Conservation (phyloP, 176 grass and related monocot genomes). For the Aegilops sharonensis region DNA sequence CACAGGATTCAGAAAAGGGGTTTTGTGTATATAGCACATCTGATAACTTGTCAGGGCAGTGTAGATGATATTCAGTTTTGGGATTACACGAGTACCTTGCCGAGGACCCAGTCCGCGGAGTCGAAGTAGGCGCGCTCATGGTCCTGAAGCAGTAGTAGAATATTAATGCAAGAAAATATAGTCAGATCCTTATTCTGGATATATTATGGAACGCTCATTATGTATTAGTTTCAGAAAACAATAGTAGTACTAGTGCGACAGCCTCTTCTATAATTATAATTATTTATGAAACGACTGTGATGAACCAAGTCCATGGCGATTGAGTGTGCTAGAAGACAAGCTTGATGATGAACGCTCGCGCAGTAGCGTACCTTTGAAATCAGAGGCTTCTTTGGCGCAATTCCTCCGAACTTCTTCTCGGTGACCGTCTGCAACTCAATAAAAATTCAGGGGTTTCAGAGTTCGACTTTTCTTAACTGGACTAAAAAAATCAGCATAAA, state of each 20-base stretch:
- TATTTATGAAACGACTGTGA: background rate
- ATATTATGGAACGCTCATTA: background rate
- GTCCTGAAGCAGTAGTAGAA: slow-evolving; percentile 48
- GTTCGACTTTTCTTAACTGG: background rate
- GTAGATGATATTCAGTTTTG: background rate
- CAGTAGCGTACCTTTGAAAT: slow-evolving; percentile 71
- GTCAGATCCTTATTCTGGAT: background rate
- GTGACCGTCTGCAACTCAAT: slow-evolving; percentile 33
- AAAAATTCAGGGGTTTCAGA: background rate
- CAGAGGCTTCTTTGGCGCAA: slow-evolving; percentile 79
- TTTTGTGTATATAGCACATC: background rate
- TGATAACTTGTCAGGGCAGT: background rate
- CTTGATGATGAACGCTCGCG: background rate
- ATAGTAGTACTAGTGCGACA: background rate
- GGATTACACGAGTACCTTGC: slow-evolving; percentile 63
- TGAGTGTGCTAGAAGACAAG: background rate
- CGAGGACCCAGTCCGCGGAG: slow-evolving; percentile 92
- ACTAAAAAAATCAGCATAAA: background rate
- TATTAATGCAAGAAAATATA: background rate
- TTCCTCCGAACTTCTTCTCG: slow-evolving; percentile 79
- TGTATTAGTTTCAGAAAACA: background rate
- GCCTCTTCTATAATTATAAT: background rate
- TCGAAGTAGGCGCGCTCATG: slow-evolving; percentile 89
- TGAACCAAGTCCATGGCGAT: background rate
- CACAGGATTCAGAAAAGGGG: background rate